A percentile compares a stretch with the other conserved stretches of the same genome.
Evolutionary conservation across 1,139 yeast genomes (phyloP).

Genomic region (Ogataea hybrid): DNA sequence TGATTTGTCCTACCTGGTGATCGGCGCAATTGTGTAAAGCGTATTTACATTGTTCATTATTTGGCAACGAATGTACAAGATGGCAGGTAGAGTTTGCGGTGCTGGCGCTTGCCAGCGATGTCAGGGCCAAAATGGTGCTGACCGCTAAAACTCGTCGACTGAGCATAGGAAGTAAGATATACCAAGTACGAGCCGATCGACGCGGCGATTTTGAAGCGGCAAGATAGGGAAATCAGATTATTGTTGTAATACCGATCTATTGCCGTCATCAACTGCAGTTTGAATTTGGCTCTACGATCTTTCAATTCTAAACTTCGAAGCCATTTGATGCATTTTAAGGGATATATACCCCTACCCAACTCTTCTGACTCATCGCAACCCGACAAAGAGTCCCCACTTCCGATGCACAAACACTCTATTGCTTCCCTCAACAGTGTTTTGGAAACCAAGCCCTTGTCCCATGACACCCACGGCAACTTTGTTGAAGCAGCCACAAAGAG

Average conservation of each 20-base stretch:
- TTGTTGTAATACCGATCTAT: neutral
- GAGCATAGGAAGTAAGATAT: neutral
- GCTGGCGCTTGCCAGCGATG: neutral
- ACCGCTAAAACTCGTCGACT: slow-evolving; percentile 1
- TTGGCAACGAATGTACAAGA: slow-evolving; percentile 31
- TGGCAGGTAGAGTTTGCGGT: slow-evolving; percentile 24
- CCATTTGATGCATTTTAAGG: slow-evolving; percentile 11
- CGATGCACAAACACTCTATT: slow-evolving; percentile 14
- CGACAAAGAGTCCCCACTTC: neutral
- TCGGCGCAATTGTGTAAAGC: slow-evolving; percentile 41
- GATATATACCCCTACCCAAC: slow-evolving; percentile 15
- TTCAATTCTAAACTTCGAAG: neutral
- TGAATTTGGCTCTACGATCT: neutral
- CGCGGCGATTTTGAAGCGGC: slow-evolving; percentile 9
- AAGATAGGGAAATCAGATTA: slow-evolving; percentile 9
- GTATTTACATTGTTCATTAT: slow-evolving; percentile 43
- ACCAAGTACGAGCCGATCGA: slow-evolving; percentile 2
- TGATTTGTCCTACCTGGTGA: slow-evolving; percentile 40
- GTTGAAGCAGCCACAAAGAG: slow-evolving; percentile 57
- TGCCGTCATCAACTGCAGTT: slow-evolving; percentile 1
- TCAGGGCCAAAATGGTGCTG: neutral
- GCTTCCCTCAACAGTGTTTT: slow-evolving; percentile 16
- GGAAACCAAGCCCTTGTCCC: slow-evolving; percentile 18
- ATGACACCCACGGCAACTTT: slow-evolving; percentile 49
- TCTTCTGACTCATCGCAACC: slow-evolving; percentile 2